phyloP scores from a whole-genome alignment of 345 rosid species.

The Raphanus raphanistrum region DNA sequence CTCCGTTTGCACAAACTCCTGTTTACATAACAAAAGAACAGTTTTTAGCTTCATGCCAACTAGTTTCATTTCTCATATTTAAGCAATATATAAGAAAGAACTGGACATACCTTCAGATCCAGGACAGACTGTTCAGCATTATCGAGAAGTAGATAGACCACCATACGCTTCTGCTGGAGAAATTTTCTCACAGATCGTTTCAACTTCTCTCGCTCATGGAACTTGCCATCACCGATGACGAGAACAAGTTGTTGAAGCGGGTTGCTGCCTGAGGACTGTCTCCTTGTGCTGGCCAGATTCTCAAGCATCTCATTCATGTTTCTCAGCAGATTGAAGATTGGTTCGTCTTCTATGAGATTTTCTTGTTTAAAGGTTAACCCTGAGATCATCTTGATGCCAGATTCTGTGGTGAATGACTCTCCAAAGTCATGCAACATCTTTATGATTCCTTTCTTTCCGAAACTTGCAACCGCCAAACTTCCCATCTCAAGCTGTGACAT shows the following conservation, averaged over 20 bases:
- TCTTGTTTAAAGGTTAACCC: slow-evolving; percentile 86
- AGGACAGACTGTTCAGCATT: slow-evolving; percentile 64
- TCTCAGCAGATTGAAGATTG: slow-evolving; percentile 74
- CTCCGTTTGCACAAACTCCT: slow-evolving; percentile 55
- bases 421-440: slow-evolving; percentile 86
- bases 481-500: slow-evolving; percentile 96
- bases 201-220: slow-evolving; percentile 81
- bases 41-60: neutral
- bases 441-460: slow-evolving; percentile 79
- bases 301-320: slow-evolving; percentile 73
- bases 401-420: slow-evolving; percentile 75
- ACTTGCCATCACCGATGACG: slow-evolving; percentile 84
- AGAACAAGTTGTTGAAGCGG: slow-evolving; percentile 95
- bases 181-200: slow-evolving; percentile 74
- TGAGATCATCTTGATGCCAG: slow-evolving; percentile 87
- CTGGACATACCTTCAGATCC: slow-evolving; percentile 57
- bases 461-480: slow-evolving; percentile 87
- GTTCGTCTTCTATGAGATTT: slow-evolving; percentile 74
- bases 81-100: neutral
- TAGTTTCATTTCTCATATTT: neutral
- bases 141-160: slow-evolving; percentile 83
- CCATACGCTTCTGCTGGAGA: slow-evolving; percentile 78
- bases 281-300: slow-evolving; percentile 56
- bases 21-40: neutral
- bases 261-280: slow-evolving; percentile 90